Base-by-base conservation (phyloP, 495 filamentous ascomycete genomes). In the Neurospora sublineolata region DNA sequence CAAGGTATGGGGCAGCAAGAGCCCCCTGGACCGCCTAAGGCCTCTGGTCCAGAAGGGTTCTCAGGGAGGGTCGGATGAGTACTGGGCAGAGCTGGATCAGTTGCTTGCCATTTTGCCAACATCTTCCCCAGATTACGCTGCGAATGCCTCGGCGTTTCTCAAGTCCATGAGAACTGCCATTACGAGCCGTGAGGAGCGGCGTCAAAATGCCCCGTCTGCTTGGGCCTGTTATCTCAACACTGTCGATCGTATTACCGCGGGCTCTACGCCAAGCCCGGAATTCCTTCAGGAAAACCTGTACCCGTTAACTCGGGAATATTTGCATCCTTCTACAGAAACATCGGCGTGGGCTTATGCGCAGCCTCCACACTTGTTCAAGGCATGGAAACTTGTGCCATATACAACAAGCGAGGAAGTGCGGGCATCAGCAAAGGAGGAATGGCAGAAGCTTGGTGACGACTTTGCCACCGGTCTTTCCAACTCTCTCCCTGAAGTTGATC, bases 21-120 rank as follows among this genome's bases (percentile, higher is more conserved):
- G 88, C 36, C 85, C 90, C 0, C 81, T 89, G 1, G 85, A 86
- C 38, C 84, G 89, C 37, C 76, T 99, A 4, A 86, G 84, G 39
- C 83, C 87, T 23, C 96, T 96, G 75, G 82, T 97, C n/a, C 88
- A 90, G 70, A 89, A 89, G 75, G 95, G 96, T 64, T 96, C 94
- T 1, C 91, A 97, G 74, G 87, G 87, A 9, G 88, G 90, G 12
- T 80, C 87, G 3, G 79, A 84, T 3, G 86, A 86, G 5, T 97
- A 88, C 77, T 99, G 95, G 95, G 75, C 80, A 18, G 86, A 87
- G 3, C 73, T 97, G 41, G 81, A 84, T 52, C 82, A 81, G 33
- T 77, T 97, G 1, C 76, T 97, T 40, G 76, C 81, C 11, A 76
- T 77, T 1, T 77, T 97, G 12, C 92, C 93, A 9, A 69, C 76